Conservation (phyloP, 352 stramenopile genomes). For the Globisporangium nodosum region DNA sequence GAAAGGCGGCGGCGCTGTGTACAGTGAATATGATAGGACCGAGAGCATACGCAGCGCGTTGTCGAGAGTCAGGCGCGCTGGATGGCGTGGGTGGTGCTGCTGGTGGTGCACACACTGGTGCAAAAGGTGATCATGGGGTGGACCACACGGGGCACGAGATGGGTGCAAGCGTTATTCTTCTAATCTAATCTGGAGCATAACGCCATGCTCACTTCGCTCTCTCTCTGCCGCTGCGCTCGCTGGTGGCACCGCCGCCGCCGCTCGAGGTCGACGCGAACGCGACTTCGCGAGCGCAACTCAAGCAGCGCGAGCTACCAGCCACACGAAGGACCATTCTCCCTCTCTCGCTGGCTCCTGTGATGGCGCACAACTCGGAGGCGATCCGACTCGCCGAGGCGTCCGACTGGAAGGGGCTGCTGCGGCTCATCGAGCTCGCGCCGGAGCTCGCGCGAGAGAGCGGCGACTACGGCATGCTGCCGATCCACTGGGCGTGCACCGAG, state of each 20-base stretch:
- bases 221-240: background rate
- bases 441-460: conserved; percentile 38
- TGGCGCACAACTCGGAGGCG: conserved; percentile 45
- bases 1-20: too few species aligned
- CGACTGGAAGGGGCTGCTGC: conserved; percentile 68
- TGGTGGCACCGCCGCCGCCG: too few species aligned
- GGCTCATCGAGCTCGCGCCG: conserved; percentile 50
- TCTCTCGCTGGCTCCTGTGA: background rate
- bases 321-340: background rate
- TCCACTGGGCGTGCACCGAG: conserved; percentile 81
- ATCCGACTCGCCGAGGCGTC: conserved; percentile 72
- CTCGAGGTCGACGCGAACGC: too few species aligned
- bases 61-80: background rate
- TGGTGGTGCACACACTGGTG: too few species aligned
- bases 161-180: too few species aligned
- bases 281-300: too few species aligned
- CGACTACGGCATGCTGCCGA: conserved; percentile 80
- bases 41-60: too few species aligned
- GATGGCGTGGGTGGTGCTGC: too few species aligned
- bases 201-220: background rate
- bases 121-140: too few species aligned
- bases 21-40: too few species aligned
- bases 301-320: background rate
- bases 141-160: too few species aligned
- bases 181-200: too few species aligned